Base-by-base conservation (phyloP, 148 eudicot species). In the Diospyros lotus region DNA sequence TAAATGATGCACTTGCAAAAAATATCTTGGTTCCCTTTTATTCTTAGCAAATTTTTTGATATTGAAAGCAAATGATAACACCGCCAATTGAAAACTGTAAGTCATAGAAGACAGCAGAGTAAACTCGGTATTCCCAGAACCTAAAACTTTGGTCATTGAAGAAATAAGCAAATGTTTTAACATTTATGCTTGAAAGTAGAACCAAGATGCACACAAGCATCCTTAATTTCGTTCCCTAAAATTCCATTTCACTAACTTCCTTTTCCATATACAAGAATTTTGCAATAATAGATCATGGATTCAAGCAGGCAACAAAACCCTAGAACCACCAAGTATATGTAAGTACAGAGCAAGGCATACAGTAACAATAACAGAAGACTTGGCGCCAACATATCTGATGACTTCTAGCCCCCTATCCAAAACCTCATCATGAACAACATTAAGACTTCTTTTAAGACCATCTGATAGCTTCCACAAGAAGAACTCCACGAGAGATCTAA, bases 351-450 rank as follows among this genome's bases (percentile, higher is more conserved):
- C 87, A 77, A 91, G 76, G 76, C 90, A 91, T 62, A 93, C 58
- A 46, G 87, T 82, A 63, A 86, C 77, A 74, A 86, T 81, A 52
- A 86, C 84, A 77, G 84, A 86, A 50, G 96, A 87, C 75, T 83
- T 93, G 13, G 86, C 82, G 52, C 90, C 86, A 73, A 88, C 76
- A 63, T 85, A 89, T 79, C 80, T 76, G 67, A 89, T 77, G 58
- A 86, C 98, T 70, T 87, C 83, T 59, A 83, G 81, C 63, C 98
- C 98, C 75, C 80, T 86, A n/a, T 80, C 88, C 17, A 84, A 74
- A 42, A 86, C 86, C 75, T 80, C 86, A 73, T 84, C 86, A 78
- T 80, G 86, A 66, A 89, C 87, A 13, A 82, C 80, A 80, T 60
- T 51, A 66, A 74, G 9, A 54, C 92, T 78, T 75, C 75, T 85